Conservation (phyloP, 2,329 filamentous ascomycete species). For the Cladosporium sp. region DNA sequence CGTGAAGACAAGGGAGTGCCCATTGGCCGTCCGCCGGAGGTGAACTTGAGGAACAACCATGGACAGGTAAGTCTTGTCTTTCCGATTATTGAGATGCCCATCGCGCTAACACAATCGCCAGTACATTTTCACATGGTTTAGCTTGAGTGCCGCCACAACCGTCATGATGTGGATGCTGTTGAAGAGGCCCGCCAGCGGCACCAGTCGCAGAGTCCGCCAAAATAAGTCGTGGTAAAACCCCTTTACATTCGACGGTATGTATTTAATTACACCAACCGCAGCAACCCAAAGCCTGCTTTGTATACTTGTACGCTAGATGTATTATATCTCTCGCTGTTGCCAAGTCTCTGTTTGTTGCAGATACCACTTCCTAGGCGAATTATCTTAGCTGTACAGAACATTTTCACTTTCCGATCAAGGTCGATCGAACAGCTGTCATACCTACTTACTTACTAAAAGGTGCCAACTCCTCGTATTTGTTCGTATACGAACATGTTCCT, state of each 20-base stretch:
- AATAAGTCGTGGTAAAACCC: slow-evolving; percentile 29
- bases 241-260: background rate
- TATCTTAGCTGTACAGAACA: too few species aligned
- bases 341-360: background rate
- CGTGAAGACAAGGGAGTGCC: slow-evolving; percentile 80
- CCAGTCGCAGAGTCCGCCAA: slow-evolving; percentile 27
- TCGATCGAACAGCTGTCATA: too few species aligned
- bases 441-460: too few species aligned
- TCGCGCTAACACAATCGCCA: slow-evolving; percentile 16
- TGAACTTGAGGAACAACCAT: slow-evolving; percentile 95
- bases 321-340: background rate
- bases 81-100: background rate
- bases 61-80: slow-evolving; percentile 58
- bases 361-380: too few species aligned
- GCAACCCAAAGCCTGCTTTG: background rate
- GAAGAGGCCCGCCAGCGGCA: slow-evolving; percentile 69
- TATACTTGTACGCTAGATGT: slow-evolving; percentile 6
- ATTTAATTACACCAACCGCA: background rate
- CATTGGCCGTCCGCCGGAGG: slow-evolving; percentile 82
- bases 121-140: slow-evolving; percentile 98
- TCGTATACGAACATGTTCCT: too few species aligned
- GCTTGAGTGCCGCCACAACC: slow-evolving; percentile 75
- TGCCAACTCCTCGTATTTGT: too few species aligned
- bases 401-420: too few species aligned
- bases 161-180: slow-evolving; percentile 97